Conservation (phyloP, 2,329 filamentous ascomycete genomes). For the Exophiala dermatitidis region DNA sequence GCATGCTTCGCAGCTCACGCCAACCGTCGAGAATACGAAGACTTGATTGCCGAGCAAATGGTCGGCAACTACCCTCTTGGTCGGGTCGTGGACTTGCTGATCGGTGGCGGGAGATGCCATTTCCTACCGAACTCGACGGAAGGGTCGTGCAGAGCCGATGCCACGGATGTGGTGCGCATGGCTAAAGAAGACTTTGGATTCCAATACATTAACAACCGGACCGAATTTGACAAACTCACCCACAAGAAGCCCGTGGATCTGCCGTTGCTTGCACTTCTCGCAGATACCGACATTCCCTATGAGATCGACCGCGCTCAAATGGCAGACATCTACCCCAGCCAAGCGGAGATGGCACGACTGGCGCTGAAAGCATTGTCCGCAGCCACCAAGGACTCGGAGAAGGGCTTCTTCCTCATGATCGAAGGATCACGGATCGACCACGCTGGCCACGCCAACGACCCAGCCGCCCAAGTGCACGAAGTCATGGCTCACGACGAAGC, state of each 20-base stretch:
- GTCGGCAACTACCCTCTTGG: slow-evolving; percentile 81
- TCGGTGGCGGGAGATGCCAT: slow-evolving; percentile 88
- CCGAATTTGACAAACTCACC: slow-evolving; percentile 67
- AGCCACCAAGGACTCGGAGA: slow-evolving; percentile 73
- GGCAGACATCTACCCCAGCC: slow-evolving; percentile 72
- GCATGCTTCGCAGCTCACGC: slow-evolving; percentile 92
- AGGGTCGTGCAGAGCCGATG: slow-evolving; percentile 75
- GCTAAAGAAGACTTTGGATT: slow-evolving; percentile 69
- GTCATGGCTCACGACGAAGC: slow-evolving; percentile 91
- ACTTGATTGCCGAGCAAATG: slow-evolving; percentile 87
- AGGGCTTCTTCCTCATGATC: slow-evolving; percentile 98
- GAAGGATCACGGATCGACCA: slow-evolving; percentile 96
- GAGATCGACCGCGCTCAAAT: slow-evolving; percentile 82
- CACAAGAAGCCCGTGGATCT: slow-evolving; percentile 59
- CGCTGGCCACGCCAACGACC: slow-evolving; percentile 79
- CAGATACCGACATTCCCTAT: slow-evolving; percentile 74
- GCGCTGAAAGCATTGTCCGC: slow-evolving; percentile 71
- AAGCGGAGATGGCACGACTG: slow-evolving; percentile 83
- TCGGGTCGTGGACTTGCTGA: slow-evolving; percentile 79
- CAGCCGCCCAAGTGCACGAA: slow-evolving; percentile 77
- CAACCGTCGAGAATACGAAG: slow-evolving; percentile 69
- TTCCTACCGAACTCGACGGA: slow-evolving; percentile 76
- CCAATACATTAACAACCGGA: slow-evolving; percentile 65
- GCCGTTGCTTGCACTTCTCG: slow-evolving; percentile 80
- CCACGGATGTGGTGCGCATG: slow-evolving; percentile 64